phyloP scores from a whole-genome alignment of 176 grass and related monocot species.

The Oryza rufipogon region DNA sequence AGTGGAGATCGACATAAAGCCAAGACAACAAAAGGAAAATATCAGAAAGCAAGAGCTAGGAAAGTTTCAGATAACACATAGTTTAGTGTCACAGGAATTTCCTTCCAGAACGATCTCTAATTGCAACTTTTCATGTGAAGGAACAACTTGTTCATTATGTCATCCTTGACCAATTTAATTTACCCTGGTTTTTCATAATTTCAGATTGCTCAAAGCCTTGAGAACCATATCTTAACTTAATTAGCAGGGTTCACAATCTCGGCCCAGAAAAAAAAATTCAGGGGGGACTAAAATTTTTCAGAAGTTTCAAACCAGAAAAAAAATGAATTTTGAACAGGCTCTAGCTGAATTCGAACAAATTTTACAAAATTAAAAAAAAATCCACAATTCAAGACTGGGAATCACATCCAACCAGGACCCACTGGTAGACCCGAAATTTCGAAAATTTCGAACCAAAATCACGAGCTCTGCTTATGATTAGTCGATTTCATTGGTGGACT shows the following conservation, averaged over 20 bases:
- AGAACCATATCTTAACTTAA: background rate
- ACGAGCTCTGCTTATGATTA: too few species aligned
- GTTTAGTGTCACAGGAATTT: background rate
- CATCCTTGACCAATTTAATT: background rate
- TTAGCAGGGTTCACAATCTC: background rate
- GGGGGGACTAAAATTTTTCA: background rate
- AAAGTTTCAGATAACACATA: background rate
- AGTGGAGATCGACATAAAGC: slow-evolving; percentile 24
- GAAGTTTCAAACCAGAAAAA: background rate
- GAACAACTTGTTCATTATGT: background rate
- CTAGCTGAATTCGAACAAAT: background rate
- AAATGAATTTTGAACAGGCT: background rate
- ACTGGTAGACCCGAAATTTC: background rate
- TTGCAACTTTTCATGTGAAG: background rate
- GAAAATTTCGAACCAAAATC: background rate
- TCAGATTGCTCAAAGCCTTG: background rate
- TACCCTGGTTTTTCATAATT: background rate
- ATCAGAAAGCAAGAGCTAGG: background rate
- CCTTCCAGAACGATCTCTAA: background rate
- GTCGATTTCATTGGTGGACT: too few species aligned
- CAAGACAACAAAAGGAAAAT: slow-evolving; percentile 21
- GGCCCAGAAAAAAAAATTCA: background rate
- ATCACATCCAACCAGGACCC: background rate
- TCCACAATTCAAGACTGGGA: background rate
- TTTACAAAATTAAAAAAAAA: background rate